Conservation (phyloP, 495 filamentous ascomycete species). For the Podospora bellae-mahoneyi region DNA sequence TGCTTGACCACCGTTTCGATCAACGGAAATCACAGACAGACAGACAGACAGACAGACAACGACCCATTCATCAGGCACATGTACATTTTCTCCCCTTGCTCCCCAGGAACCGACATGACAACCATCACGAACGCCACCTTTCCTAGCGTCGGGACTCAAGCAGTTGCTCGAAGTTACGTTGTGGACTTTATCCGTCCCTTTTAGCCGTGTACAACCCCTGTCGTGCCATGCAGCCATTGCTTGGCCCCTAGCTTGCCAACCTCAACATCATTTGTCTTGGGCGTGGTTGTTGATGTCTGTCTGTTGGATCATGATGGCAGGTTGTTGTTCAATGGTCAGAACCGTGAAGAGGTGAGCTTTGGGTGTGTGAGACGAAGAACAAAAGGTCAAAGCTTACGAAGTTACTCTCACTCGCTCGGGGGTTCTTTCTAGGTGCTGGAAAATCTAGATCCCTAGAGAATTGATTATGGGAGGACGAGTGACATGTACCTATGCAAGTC, state of each 20-base stretch:
- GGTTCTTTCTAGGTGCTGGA: neutral
- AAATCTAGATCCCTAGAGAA: neutral
- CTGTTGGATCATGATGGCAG: constrained; percentile 4
- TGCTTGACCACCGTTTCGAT: neutral
- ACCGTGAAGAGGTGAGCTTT: neutral
- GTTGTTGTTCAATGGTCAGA: neutral
- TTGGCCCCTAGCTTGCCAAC: neutral
- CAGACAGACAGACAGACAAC: neutral
- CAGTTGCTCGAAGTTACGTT: constrained; percentile 2
- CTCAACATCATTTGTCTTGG: neutral
- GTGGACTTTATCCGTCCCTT: constrained; percentile 14
- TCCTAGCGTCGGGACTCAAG: constrained; percentile 20
- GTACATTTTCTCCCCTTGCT: constrained; percentile 2
- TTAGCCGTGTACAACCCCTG: constrained; percentile 12
- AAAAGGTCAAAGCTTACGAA: neutral
- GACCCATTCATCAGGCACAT: neutral
- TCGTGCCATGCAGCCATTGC: constrained; percentile 2
- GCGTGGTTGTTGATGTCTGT: neutral
- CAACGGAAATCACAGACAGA: neutral
- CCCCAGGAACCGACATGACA: constrained; percentile 5
- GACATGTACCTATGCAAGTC: too few species aligned
- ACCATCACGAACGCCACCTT: neutral
- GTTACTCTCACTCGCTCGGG: neutral
- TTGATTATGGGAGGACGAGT: too few species aligned
- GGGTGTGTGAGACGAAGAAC: neutral